Evolutionary conservation across 2,329 filamentous ascomycete species (phyloP).

Genomic region (Aspergillus arachidicola): DNA sequence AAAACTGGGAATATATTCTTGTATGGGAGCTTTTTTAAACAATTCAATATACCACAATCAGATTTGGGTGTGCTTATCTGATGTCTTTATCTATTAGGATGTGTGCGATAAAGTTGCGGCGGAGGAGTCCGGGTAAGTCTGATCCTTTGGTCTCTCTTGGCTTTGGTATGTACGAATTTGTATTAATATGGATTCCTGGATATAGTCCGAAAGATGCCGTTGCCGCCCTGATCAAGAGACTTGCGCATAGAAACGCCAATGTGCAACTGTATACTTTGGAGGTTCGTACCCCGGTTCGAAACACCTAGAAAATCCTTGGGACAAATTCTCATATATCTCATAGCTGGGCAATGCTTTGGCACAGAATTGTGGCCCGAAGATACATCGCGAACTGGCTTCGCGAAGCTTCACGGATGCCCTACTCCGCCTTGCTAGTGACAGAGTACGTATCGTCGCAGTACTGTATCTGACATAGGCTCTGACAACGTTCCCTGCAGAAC

Average conservation of each 20-base stretch:
- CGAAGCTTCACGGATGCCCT: slow-evolving; percentile 94
- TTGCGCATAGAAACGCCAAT: slow-evolving; percentile 92
- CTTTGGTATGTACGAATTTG: background rate
- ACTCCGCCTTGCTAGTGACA: slow-evolving; percentile 84
- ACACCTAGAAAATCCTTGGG: too few relatives aligned
- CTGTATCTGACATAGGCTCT: background rate
- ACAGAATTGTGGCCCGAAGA: slow-evolving; percentile 83
- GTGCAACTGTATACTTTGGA: slow-evolving; percentile 94
- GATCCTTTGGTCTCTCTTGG: background rate
- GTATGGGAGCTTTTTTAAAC: slow-evolving; percentile 40
- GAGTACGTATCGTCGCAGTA: slow-evolving; percentile 45
- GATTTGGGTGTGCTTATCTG: slow-evolving; percentile 3
- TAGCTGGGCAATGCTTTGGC: slow-evolving; percentile 87
- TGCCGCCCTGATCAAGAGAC: slow-evolving; percentile 84
- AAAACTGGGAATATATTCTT: slow-evolving; percentile 75
- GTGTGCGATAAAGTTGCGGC: slow-evolving; percentile 62
- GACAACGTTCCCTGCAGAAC: slow-evolving; percentile 55
- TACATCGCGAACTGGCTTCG: slow-evolving; percentile 88
- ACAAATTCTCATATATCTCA: slow-evolving; percentile 10
- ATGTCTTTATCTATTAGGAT: slow-evolving; percentile 45
- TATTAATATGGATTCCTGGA: slow-evolving; percentile 17
- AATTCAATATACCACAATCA: background rate
- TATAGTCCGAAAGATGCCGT: slow-evolving; percentile 76
- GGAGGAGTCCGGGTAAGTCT: slow-evolving; percentile 50
- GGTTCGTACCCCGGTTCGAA: slow-evolving; percentile 46